Conservation (phyloP, 768 basidiomycete genomes). For the Suillus sp. region DNA sequence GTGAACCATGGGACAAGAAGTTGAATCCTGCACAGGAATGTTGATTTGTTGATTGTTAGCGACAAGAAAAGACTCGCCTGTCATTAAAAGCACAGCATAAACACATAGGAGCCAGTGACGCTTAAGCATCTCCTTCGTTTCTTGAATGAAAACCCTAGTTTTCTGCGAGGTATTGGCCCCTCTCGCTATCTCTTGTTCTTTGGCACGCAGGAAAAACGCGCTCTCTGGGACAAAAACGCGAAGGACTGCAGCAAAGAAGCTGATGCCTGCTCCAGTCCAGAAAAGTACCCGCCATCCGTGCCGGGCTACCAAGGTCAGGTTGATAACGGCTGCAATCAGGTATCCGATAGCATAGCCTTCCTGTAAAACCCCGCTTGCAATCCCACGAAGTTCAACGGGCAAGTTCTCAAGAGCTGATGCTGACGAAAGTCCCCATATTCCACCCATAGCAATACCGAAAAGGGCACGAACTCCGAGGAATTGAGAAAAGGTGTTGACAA, state of each 20-base stretch:
- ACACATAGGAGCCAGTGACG: constrained; percentile 81
- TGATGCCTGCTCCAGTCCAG: constrained; percentile 76
- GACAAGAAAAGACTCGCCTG: constrained; percentile 32
- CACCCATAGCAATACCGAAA: constrained; percentile 89
- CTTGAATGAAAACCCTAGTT: constrained; percentile 70
- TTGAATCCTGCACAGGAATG: constrained; percentile 55
- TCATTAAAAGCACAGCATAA: constrained; percentile 84
- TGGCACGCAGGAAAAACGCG: constrained; percentile 67
- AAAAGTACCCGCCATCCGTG: constrained; percentile 76
- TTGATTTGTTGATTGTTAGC: constrained; percentile 4
- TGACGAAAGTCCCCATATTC: constrained; percentile 84
- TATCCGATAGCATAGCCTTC: constrained; percentile 90
- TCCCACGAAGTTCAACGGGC: constrained; percentile 82
- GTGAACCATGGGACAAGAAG: constrained; percentile 75
- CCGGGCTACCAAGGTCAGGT: constrained; percentile 56
- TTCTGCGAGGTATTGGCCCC: constrained; percentile 47
- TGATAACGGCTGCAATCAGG: constrained; percentile 82
- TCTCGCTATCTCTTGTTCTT: constrained; percentile 48
- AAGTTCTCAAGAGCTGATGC: constrained; percentile 88
- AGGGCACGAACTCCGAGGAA: constrained; percentile 85
- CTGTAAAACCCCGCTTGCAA: constrained; percentile 83
- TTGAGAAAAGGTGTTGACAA: constrained; percentile 70
- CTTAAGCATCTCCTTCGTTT: constrained; percentile 77
- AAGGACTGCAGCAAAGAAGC: constrained; percentile 65
- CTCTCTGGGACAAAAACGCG: constrained; percentile 78